Evolutionary conservation across 1,284 basidiomycete genomes (phyloP).

Genomic region (Ganoderma boninense): DNA sequence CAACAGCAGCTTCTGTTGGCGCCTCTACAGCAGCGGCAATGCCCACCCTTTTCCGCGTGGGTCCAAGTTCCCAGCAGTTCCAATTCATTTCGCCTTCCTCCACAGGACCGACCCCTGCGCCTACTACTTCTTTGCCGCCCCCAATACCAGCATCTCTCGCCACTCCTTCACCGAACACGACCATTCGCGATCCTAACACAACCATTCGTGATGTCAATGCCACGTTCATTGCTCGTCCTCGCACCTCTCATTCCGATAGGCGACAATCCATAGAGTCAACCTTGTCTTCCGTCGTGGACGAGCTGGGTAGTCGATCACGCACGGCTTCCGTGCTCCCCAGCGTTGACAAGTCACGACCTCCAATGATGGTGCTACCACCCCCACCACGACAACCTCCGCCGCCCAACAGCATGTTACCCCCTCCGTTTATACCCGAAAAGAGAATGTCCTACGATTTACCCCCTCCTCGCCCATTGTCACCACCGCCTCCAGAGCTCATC

Average conservation of each 20-base stretch:
- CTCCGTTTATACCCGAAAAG: constrained; percentile 76
- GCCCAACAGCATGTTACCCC: constrained; percentile 73
- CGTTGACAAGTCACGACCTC: constrained; percentile 84
- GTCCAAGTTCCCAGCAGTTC: constrained; percentile 72
- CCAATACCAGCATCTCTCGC: constrained; percentile 37
- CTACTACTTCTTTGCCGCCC: not conserved
- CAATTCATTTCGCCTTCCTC: constrained; percentile 71
- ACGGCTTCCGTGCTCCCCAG: constrained; percentile 58
- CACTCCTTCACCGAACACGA: constrained; percentile 51
- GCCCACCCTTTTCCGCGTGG: constrained; percentile 51
- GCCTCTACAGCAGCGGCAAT: constrained; percentile 24
- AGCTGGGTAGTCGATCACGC: constrained; percentile 58
- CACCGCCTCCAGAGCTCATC: constrained; percentile 88
- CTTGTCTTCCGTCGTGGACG: constrained; percentile 58
- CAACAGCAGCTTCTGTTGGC: constrained; percentile 24
- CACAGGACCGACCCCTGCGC: constrained; percentile 41
- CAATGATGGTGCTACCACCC: constrained; percentile 86
- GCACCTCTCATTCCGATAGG: constrained; percentile 50
- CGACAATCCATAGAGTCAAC: constrained; percentile 69
- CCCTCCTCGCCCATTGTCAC: constrained; percentile 87
- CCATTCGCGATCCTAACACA: constrained; percentile 54
- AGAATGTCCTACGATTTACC: constrained; percentile 65
- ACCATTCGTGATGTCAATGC: constrained; percentile 56
- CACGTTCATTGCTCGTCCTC: constrained; percentile 52
- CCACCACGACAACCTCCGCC: constrained; percentile 86